Conservation (phyloP, 116 monocot species). For the Dioscorea cayenensis region DNA sequence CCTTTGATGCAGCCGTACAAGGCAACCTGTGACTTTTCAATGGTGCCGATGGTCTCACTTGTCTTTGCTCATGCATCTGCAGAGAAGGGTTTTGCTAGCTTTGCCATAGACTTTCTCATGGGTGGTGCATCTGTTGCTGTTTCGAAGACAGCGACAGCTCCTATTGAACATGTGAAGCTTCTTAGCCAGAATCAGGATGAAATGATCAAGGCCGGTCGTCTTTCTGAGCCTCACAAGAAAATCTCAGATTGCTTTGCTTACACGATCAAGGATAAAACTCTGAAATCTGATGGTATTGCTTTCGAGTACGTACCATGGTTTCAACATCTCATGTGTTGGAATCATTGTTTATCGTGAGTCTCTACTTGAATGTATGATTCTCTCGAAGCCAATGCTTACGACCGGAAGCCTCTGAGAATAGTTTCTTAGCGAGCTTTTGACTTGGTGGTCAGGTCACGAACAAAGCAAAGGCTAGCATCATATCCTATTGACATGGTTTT, state of each 20-base stretch:
- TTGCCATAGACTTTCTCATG: no score
- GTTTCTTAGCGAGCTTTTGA: slow-evolving; percentile 69
- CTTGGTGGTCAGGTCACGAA: slow-evolving; percentile 68
- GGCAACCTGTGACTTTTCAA: no score
- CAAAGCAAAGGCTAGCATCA: slow-evolving; percentile 63
- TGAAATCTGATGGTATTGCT: slow-evolving; percentile 52
- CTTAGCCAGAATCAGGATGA: slow-evolving; percentile 31
- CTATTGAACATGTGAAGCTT: slow-evolving; percentile 29
- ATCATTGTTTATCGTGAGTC: slow-evolving; percentile 75
- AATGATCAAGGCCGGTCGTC: slow-evolving; percentile 29
- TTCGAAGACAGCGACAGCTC: slow-evolving; percentile 26
- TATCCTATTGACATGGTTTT: slow-evolving; percentile 59
- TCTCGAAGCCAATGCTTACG: slow-evolving; percentile 56
- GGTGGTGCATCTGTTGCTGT: no score
- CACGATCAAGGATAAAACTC: slow-evolving; percentile 38
- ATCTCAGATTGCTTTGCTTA: slow-evolving; percentile 20
- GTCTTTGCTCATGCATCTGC: no score
- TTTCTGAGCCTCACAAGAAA: slow-evolving; percentile 25
- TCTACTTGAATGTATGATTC: slow-evolving; percentile 78
- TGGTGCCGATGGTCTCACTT: no score
- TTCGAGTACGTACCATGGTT: slow-evolving; percentile 65
- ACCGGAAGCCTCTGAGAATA: slow-evolving; percentile 46
- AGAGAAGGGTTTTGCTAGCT: no score
- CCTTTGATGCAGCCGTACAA: no score
- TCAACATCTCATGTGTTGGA: slow-evolving; percentile 67